Conservation (phyloP, 208 protist genomes). For the Spongospora subterranea region DNA sequence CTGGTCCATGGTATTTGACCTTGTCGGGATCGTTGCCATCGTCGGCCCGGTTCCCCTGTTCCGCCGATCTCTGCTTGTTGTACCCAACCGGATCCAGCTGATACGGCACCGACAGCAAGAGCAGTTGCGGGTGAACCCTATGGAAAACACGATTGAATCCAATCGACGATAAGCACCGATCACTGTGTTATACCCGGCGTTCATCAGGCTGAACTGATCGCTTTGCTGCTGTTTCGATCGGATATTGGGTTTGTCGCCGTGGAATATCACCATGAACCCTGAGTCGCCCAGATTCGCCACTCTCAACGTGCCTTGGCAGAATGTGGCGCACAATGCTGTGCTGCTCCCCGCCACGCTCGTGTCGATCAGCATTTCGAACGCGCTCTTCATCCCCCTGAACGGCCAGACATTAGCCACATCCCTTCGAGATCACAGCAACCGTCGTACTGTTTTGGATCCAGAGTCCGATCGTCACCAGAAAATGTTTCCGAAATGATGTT, state of each 20-base stretch:
- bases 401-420: neutral
- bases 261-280: neutral
- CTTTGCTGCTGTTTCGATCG: neutral
- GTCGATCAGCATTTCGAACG: neutral
- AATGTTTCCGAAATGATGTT: neutral
- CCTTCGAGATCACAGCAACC: neutral
- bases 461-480: neutral
- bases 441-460: neutral
- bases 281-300: neutral
- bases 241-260: neutral
- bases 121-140: neutral
- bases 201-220: neutral
- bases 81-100: neutral
- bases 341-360: neutral
- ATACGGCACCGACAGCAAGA: neutral
- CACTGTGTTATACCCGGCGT: neutral
- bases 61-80: neutral
- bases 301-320: neutral
- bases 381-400: neutral
- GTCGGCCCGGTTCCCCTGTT: neutral
- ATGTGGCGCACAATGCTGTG: neutral
- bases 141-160: neutral
- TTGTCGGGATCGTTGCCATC: neutral
- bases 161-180: neutral
- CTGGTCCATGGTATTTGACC: neutral